Evolutionary conservation across 2,329 filamentous ascomycete genomes (phyloP).

Genomic region (Mollisiaceae sp.): DNA sequence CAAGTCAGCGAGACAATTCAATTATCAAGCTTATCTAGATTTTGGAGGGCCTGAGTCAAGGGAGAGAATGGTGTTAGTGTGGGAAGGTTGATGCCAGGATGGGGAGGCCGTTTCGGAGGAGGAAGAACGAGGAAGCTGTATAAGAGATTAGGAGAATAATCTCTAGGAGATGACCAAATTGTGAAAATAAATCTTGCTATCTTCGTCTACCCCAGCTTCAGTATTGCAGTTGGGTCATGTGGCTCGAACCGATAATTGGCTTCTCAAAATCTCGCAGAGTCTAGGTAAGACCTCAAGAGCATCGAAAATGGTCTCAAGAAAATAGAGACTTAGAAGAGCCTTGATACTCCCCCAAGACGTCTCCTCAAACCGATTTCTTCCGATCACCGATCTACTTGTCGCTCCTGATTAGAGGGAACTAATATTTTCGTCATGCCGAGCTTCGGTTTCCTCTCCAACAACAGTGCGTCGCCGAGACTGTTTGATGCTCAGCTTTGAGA

Average conservation of each 20-base stretch:
- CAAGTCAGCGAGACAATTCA: neutral
- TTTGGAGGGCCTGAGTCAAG: too few species aligned
- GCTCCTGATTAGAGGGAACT: neutral
- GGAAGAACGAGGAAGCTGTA: too few species aligned
- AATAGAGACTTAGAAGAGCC: slow-evolving; percentile 35
- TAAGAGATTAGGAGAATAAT: too few species aligned
- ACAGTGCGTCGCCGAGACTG: too few species aligned
- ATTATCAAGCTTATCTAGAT: too few species aligned
- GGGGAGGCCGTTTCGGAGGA: too few species aligned
- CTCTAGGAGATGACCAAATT: too few species aligned
- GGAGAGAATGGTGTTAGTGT: too few species aligned
- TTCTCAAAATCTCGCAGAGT: neutral
- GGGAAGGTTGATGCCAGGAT: too few species aligned
- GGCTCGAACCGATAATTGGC: slow-evolving; percentile 36
- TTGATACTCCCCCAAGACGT: too few species aligned
- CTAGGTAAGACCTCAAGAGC: neutral
- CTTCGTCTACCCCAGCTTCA: slow-evolving; percentile 25
- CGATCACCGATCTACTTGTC: neutral
- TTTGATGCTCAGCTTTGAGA: too few species aligned
- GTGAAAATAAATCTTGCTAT: too few species aligned
- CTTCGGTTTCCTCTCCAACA: neutral
- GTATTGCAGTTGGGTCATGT: slow-evolving; percentile 27
- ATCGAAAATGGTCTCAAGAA: slow-evolving; percentile 32
- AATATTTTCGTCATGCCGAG: neutral
- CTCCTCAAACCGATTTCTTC: neutral